phyloP scores from a whole-genome alignment of 306 rosid species.

The Begonia masoniana region DNA sequence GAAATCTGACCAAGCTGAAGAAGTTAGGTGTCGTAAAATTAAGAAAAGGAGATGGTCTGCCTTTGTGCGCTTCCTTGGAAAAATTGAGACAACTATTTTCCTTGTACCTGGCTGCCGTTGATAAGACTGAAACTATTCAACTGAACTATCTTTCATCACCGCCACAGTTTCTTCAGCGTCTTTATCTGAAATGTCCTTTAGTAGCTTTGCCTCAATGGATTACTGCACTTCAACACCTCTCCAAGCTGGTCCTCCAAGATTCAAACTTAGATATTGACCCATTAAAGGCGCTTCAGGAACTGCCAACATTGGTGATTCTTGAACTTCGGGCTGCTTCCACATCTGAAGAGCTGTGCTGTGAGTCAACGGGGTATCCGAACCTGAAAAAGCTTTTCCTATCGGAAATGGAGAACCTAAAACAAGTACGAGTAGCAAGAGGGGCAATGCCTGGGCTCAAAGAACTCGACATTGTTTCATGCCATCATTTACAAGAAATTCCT shows the following conservation, averaged over 20 bases:
- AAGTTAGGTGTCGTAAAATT: not conserved
- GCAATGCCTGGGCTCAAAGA: not conserved
- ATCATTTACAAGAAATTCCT: not conserved
- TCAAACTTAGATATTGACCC: not conserved
- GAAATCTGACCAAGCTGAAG: not conserved
- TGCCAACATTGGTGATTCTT: not conserved
- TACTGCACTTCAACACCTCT: not conserved
- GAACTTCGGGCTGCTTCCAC: not conserved
- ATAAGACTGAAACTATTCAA: not conserved
- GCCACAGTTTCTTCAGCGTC: not conserved
- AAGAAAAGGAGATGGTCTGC: not conserved
- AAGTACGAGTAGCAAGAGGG: not conserved
- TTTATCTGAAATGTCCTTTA: not conserved
- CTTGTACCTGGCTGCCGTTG: not conserved
- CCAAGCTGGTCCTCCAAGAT: conserved; percentile 4
- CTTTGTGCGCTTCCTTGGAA: not conserved
- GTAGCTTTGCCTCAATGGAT: conserved; percentile 1
- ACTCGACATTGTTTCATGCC: not conserved
- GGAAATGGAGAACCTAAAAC: not conserved
- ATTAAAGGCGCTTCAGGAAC: not conserved
- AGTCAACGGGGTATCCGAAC: not conserved
- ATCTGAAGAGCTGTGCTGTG: not conserved
- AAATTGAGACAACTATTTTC: not conserved
- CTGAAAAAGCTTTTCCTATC: not conserved
- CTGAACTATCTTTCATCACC: not conserved